phyloP scores from a whole-genome alignment of 139 green algal species.

The Parachlorella kessleri region DNA sequence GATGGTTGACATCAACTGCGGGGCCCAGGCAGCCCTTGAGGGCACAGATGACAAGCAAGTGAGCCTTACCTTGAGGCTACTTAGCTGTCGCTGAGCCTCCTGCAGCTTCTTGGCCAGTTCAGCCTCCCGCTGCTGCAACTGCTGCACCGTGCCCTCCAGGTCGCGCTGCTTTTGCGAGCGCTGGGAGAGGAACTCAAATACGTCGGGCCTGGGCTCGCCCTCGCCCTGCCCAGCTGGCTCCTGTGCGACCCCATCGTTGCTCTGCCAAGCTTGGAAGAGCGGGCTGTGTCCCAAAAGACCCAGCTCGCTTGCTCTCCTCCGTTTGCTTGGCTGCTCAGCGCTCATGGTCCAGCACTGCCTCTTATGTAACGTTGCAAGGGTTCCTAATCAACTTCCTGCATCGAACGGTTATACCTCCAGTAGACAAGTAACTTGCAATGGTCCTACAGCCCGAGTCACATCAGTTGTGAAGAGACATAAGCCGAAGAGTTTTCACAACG shows the following conservation, averaged over 20 bases:
- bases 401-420: no score
- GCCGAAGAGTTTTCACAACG: no score
- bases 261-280: not conserved
- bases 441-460: no score
- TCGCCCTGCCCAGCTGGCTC: not conserved
- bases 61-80: not conserved
- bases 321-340: conserved; percentile 8
- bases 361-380: not conserved
- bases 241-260: not conserved
- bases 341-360: no score
- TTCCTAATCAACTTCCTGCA: not conserved
- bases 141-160: conserved; percentile 23
- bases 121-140: conserved; percentile 10
- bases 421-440: no score
- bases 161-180: conserved; percentile 8
- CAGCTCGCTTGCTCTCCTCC: conserved; percentile 18
- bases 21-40: no score
- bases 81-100: conserved; percentile 10
- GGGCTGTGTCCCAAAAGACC: conserved; percentile 9
- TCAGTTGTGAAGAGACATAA: no score
- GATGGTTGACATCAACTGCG: no score
- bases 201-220: conserved; percentile 11
- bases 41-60: no score
- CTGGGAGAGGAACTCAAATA: conserved; percentile 36
- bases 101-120: conserved; percentile 3